These are phyloP conservation scores for Pichia nanzhaoensis DNA, from an alignment of 805 yeast species.

Conservation along the genomic window DNA sequence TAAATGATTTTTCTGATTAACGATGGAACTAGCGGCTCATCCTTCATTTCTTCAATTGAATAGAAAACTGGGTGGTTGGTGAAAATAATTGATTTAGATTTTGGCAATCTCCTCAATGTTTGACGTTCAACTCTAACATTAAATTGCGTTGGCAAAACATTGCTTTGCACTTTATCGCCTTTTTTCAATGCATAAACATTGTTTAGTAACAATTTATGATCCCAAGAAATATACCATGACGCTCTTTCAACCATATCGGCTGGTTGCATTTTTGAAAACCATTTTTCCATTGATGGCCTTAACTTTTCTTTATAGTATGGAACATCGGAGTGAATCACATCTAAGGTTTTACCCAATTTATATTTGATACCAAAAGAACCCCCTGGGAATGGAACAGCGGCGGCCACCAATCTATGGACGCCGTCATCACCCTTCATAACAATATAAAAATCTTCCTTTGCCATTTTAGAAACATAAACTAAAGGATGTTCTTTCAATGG, in stretches of 20 bases:
- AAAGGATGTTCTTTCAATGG: constrained; percentile 63
- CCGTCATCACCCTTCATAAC: constrained; percentile 51
- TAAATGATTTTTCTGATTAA: constrained; percentile 52
- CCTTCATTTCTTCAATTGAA: constrained; percentile 73
- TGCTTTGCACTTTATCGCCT: constrained; percentile 41
- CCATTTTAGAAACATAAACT: constrained; percentile 56
- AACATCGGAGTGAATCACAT: constrained; percentile 59
- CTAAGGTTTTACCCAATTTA: constrained; percentile 56
- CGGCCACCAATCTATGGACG: constrained; percentile 58
- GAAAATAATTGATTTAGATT: constrained; percentile 57
- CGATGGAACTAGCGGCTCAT: constrained; percentile 70
- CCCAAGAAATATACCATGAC: constrained; percentile 72
- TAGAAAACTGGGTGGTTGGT: constrained; percentile 76
- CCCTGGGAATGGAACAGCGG: constrained; percentile 76
- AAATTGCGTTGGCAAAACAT: constrained; percentile 44
- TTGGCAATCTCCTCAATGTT: constrained; percentile 62
- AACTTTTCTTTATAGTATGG: constrained; percentile 64
- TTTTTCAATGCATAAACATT: constrained; percentile 45
- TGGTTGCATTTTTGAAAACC: constrained; percentile 59
- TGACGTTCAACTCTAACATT: constrained; percentile 70
- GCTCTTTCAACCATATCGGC: constrained; percentile 66
- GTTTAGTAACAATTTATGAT: constrained; percentile 50
- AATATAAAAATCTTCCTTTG: constrained; percentile 69
- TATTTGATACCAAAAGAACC: constrained; percentile 60
- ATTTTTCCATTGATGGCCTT: constrained; percentile 64